These are phyloP conservation scores for Chytriomyces hyalinus DNA, from an alignment of 192 early-diverging fungal species.

Conservation along the genomic window DNA sequence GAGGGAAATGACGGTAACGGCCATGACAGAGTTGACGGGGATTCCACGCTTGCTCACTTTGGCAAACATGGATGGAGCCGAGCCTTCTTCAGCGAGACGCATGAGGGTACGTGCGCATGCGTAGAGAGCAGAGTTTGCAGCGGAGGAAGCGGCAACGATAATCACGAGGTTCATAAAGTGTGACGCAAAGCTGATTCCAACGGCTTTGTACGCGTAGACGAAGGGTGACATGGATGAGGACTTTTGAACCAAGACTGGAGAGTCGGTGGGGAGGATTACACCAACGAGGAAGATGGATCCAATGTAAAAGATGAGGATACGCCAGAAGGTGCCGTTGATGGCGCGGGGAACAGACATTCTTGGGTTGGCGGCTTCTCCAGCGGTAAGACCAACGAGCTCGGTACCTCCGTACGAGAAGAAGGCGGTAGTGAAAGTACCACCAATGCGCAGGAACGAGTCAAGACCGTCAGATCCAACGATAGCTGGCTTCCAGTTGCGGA, in stretches of 20 bases:
- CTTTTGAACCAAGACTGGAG: slow-evolving; percentile 54
- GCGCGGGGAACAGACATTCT: slow-evolving; percentile 46
- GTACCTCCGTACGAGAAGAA: slow-evolving; percentile 61
- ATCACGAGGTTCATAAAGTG: slow-evolving; percentile 78
- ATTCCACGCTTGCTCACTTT: slow-evolving; percentile 60
- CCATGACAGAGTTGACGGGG: slow-evolving; percentile 60
- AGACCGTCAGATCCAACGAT: not conserved
- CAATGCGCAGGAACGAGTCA: slow-evolving; percentile 52
- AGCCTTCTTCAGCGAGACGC: slow-evolving; percentile 64
- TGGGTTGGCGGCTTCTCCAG: slow-evolving; percentile 87
- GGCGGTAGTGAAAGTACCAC: slow-evolving; percentile 73
- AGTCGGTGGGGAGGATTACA: slow-evolving; percentile 73
- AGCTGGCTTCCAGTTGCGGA: slow-evolving; percentile 48
- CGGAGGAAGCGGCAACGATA: slow-evolving; percentile 73
- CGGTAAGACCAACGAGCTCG: slow-evolving; percentile 83
- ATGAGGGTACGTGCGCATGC: slow-evolving; percentile 70
- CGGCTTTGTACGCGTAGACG: slow-evolving; percentile 64
- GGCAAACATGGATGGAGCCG: slow-evolving; percentile 64
- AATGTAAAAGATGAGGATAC: slow-evolving; percentile 79
- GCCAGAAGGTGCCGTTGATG: slow-evolving; percentile 70
- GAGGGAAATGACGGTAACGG: slow-evolving; percentile 54
- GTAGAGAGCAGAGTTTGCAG: slow-evolving; percentile 80
- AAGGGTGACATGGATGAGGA: slow-evolving; percentile 65
- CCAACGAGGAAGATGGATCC: slow-evolving; percentile 69
- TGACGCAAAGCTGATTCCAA: slow-evolving; percentile 55